Conservation (phyloP, 306 rosid species). For the Hippophae gyantsensis region DNA sequence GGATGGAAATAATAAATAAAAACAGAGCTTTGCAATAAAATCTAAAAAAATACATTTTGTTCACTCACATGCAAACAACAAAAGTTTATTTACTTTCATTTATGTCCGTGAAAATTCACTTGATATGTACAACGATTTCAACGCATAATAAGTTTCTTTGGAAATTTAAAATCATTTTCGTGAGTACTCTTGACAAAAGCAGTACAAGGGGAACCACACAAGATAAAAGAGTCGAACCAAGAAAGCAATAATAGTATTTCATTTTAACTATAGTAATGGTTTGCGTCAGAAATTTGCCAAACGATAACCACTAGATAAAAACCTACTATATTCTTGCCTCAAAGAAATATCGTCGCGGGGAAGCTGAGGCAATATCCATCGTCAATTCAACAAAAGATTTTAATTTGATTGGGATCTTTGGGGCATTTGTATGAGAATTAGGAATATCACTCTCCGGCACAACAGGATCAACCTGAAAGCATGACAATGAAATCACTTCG, state of each 20-base stretch:
- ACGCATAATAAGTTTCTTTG: too few relatives aligned
- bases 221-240: neutral
- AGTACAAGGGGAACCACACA: too few relatives aligned
- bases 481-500: neutral
- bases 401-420: conserved; percentile 39
- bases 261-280: neutral
- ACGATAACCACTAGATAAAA: conserved; percentile 21
- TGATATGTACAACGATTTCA: too few relatives aligned
- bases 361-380: conserved; percentile 89
- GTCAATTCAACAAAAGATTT: conserved; percentile 62
- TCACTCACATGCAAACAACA: too few relatives aligned
- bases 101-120: too few relatives aligned
- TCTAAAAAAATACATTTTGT: too few relatives aligned
- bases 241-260: neutral
- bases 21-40: too few relatives aligned
- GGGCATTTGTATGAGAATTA: conserved; percentile 11
- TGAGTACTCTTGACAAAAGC: too few relatives aligned
- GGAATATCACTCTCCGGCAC: conserved; percentile 29
- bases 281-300: conserved; percentile 8
- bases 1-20: too few relatives aligned
- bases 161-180: too few relatives aligned
- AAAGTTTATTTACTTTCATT: too few relatives aligned
- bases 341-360: conserved; percentile 86
- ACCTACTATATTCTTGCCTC: conserved; percentile 69
- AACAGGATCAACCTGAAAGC: conserved; percentile 54